Percentiles rank a stretch among this genome's conserved stretches.
These are phyloP conservation scores for Trichosporon faecale DNA, from an alignment of 1,284 basidiomycete genomes.

Conservation along the genomic window DNA sequence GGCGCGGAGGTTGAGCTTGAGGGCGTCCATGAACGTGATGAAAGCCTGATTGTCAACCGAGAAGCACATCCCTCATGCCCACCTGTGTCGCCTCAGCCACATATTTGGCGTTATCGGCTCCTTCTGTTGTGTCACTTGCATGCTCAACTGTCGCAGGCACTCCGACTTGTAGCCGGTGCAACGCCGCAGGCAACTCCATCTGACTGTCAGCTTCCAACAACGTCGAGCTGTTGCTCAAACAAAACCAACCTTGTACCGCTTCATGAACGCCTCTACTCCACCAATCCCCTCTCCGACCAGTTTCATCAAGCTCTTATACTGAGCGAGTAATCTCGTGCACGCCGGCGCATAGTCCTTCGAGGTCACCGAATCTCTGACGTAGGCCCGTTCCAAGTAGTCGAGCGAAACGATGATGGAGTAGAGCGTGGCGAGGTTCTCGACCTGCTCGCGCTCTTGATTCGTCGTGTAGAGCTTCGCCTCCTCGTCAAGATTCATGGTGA, in stretches of 20 bases:
- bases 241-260: slow-evolving; percentile 69
- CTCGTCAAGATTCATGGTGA: slow-evolving; percentile 65
- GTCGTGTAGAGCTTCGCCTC: slow-evolving; percentile 85
- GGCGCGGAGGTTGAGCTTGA: slow-evolving; percentile 85
- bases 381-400: slow-evolving; percentile 92
- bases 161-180: slow-evolving; percentile 84
- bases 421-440: slow-evolving; percentile 82
- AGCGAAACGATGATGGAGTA: slow-evolving; percentile 88
- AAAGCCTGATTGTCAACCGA: slow-evolving; percentile 64
- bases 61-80: slow-evolving; percentile 26
- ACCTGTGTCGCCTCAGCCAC: slow-evolving; percentile 98
- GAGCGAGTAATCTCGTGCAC: slow-evolving; percentile 83
- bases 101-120: slow-evolving; percentile 86
- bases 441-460: slow-evolving; percentile 84
- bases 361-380: slow-evolving; percentile 86
- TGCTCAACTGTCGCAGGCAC: slow-evolving; percentile 97
- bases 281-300: slow-evolving; percentile 78
- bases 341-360: slow-evolving; percentile 94
- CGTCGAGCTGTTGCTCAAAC: neutral
- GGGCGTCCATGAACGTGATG: slow-evolving; percentile 97
- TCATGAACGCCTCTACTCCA: slow-evolving; percentile 89
- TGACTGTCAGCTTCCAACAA: slow-evolving; percentile 39
- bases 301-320: slow-evolving; percentile 96
- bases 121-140: slow-evolving; percentile 66
- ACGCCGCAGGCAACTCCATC: slow-evolving; percentile 93